Conservation (phyloP, 225 moss, liverwort and hornwort genomes). For the Pleurozium schreberi region DNA sequence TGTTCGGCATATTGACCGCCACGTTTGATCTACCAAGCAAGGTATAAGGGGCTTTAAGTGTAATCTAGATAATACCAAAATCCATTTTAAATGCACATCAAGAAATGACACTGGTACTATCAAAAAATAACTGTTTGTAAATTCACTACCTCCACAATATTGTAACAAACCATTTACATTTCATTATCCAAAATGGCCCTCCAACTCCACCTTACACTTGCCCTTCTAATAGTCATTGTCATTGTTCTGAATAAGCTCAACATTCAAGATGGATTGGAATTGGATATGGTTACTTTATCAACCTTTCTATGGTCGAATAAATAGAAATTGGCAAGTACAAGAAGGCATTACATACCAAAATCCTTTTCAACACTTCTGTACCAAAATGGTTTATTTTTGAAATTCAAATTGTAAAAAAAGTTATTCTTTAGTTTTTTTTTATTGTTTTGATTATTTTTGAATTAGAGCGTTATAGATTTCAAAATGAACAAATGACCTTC, state of each 20-base stretch:
- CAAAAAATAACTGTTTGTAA: fast-evolving
- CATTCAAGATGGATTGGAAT: fast-evolving
- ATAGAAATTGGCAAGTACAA: background rate
- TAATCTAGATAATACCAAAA: background rate
- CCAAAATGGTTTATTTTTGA: background rate
- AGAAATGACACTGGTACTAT: background rate
- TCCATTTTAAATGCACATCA: background rate
- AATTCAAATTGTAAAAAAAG: background rate
- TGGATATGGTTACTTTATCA: background rate
- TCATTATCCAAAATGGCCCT: background rate
- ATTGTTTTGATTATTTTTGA: background rate
- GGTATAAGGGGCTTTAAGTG: no score
- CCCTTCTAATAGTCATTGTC: background rate
- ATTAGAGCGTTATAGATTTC: background rate
- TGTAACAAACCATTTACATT: background rate
- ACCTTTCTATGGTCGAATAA: fast-evolving
- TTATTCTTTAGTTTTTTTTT: fast-evolving
- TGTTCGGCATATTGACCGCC: slow-evolving; percentile 28
- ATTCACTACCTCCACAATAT: fast-evolving
- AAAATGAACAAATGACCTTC: background rate
- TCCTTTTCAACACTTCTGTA: background rate
- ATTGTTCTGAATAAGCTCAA: no score
- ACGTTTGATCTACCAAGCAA: slow-evolving; percentile 41
- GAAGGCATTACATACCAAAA: fast-evolving
- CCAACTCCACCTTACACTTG: background rate